phyloP scores from a whole-genome alignment of 257 asterid species.

The Nyctanthes arbortristis region DNA sequence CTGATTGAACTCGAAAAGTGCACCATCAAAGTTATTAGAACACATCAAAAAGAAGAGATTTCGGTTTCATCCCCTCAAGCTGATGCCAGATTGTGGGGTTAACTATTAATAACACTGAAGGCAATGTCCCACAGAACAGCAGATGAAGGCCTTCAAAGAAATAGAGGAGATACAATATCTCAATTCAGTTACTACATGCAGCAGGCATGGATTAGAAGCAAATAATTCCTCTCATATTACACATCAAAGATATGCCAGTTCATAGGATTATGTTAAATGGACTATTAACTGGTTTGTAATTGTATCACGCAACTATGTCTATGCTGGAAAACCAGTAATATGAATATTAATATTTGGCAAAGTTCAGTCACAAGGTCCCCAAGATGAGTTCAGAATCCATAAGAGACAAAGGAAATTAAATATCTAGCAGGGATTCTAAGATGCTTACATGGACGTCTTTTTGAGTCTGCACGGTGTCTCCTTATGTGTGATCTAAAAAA shows the following conservation, averaged over 20 bases:
- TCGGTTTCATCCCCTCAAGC: neutral
- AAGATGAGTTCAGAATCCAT: neutral
- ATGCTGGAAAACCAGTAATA: neutral
- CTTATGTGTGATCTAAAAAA: constrained; percentile 50
- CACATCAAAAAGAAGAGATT: neutral
- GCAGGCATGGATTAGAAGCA: neutral
- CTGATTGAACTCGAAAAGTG: neutral
- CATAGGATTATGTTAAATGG: too few relatives aligned
- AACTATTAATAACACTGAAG: neutral
- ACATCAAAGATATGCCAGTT: neutral
- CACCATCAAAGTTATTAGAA: neutral
- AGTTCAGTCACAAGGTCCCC: neutral
- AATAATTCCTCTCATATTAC: neutral
- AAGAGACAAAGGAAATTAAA: neutral
- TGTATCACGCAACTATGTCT: neutral
- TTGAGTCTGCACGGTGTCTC: constrained; percentile 50
- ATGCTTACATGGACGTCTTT: constrained; percentile 67
- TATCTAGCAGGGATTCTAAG: constrained; percentile 19
- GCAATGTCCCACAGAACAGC: neutral
- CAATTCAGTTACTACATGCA: neutral
- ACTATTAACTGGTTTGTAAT: neutral
- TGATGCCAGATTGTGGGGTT: neutral
- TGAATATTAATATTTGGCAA: neutral
- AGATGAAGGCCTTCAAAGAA: neutral
- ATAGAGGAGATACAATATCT: neutral